phyloP scores from a whole-genome alignment of 768 basidiomycete species.

The Suillus decipiens region DNA sequence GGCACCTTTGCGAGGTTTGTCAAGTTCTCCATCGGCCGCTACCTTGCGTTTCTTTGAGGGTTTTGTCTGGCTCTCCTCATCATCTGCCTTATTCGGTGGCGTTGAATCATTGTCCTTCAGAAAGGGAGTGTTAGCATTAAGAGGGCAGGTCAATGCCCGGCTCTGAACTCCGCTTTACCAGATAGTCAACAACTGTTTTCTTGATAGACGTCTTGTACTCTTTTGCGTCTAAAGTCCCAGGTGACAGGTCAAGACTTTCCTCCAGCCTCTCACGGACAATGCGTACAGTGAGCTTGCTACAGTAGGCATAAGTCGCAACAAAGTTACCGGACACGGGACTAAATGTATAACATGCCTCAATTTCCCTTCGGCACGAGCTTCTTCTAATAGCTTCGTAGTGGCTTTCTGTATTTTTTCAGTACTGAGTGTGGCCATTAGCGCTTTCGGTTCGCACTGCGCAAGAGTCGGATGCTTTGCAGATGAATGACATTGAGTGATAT shows the following conservation, averaged over 20 bases:
- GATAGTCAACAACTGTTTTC: conserved; percentile 18
- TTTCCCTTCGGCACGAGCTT: conserved; percentile 23
- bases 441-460: background rate
- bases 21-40: background rate
- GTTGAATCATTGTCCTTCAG: background rate
- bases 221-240: conserved; percentile 42
- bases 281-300: conserved; percentile 44
- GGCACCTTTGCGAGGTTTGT: background rate
- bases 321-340: background rate
- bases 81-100: conserved; percentile 8
- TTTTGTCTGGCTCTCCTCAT: background rate
- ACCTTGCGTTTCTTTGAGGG: conserved; percentile 15
- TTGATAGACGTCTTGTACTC: conserved; percentile 53
- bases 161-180: conserved; percentile 13
- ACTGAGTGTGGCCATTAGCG: conserved; percentile 19
- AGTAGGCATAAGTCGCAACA: background rate
- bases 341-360: conserved; percentile 17
- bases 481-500: background rate
- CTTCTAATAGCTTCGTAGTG: conserved; percentile 23
- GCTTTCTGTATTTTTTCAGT: conserved; percentile 19
- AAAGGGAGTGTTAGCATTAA: background rate
- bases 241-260: conserved; percentile 42
- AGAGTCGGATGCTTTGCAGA: background rate
- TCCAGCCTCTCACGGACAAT: conserved; percentile 55
- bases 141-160: background rate